Evolutionary conservation across 495 filamentous ascomycete species (phyloP).

Genomic region (Apiosordaria backusii): DNA sequence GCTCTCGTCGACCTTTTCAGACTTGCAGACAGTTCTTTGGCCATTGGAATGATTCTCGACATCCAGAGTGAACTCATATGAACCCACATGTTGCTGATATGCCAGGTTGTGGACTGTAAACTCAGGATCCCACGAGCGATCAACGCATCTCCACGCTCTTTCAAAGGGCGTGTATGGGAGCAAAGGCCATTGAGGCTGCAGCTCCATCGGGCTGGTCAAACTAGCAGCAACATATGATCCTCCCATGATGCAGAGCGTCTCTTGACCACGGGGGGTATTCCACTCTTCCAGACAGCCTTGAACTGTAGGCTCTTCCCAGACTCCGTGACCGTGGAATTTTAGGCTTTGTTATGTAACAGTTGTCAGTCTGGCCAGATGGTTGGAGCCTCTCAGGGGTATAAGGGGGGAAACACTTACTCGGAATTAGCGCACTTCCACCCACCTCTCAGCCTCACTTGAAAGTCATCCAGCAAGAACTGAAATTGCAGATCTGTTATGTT

Average conservation of each 20-base stretch:
- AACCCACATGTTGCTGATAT: slow-evolving; percentile 10
- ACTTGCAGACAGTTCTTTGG: slow-evolving; percentile 12
- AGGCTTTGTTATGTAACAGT: slow-evolving; percentile 5
- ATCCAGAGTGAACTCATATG: slow-evolving; percentile 18
- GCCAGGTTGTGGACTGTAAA: slow-evolving; percentile 21
- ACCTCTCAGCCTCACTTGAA: slow-evolving; percentile 17
- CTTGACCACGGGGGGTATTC: slow-evolving; percentile 18
- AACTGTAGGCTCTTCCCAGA: slow-evolving; percentile 21
- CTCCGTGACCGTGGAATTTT: slow-evolving; percentile 16
- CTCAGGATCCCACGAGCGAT: slow-evolving; percentile 21
- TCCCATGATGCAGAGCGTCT: slow-evolving; percentile 25
- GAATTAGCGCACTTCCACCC: slow-evolving; percentile 19
- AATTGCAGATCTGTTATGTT: slow-evolving; percentile 21
- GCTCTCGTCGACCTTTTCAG: slow-evolving; percentile 12
- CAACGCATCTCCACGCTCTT: slow-evolving; percentile 16
- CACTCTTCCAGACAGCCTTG: slow-evolving; percentile 24
- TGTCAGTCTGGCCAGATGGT: neutral
- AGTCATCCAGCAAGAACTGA: slow-evolving; percentile 19
- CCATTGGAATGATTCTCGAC: slow-evolving; percentile 20
- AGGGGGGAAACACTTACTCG: neutral
- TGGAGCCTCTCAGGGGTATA: neutral
- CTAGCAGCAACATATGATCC: slow-evolving; percentile 23
- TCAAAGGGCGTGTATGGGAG: slow-evolving; percentile 21
- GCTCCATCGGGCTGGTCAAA: slow-evolving; percentile 20
- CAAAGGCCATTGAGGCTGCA: slow-evolving; percentile 24